Evolutionary conservation across 495 filamentous ascomycete genomes (phyloP).

Genomic region (Astrocystis sublimbata): DNA sequence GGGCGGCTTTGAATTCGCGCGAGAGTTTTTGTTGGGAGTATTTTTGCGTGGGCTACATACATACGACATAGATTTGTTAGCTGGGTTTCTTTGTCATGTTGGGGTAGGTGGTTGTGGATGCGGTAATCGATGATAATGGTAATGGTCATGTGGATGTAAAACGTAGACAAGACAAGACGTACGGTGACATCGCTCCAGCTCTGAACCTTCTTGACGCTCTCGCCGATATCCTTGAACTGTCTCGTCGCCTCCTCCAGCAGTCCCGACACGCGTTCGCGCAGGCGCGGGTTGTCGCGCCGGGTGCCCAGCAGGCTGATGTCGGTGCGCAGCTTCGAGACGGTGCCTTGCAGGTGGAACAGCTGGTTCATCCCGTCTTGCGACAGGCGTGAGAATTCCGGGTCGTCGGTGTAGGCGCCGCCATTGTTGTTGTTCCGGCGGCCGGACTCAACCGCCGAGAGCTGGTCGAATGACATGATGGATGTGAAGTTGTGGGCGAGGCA

Average conservation of each 20-base stretch:
- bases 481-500: constrained; percentile 10
- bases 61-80: not conserved
- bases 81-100: constrained; percentile 5
- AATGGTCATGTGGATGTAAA: no score
- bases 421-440: constrained; percentile 43
- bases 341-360: constrained; percentile 82
- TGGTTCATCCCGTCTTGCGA: constrained; percentile 80
- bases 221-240: constrained; percentile 89
- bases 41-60: constrained; percentile 73
- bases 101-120: no score
- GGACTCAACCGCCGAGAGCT: constrained; percentile 78
- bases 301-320: constrained; percentile 87
- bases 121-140: no score
- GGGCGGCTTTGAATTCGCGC: constrained; percentile 81
- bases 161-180: constrained; percentile 36
- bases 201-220: constrained; percentile 88
- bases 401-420: constrained; percentile 74
- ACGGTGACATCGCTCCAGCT: constrained; percentile 92
- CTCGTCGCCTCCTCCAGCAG: constrained; percentile 80
- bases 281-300: constrained; percentile 83
- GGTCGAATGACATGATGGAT: constrained; percentile 83
- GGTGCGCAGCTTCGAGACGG: constrained; percentile 75
- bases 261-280: constrained; percentile 85
- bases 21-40: constrained; percentile 95
- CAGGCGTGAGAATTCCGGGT: constrained; percentile 85